Conservation (phyloP, 768 basidiomycete species). For the Leccinum pellstonianum region DNA sequence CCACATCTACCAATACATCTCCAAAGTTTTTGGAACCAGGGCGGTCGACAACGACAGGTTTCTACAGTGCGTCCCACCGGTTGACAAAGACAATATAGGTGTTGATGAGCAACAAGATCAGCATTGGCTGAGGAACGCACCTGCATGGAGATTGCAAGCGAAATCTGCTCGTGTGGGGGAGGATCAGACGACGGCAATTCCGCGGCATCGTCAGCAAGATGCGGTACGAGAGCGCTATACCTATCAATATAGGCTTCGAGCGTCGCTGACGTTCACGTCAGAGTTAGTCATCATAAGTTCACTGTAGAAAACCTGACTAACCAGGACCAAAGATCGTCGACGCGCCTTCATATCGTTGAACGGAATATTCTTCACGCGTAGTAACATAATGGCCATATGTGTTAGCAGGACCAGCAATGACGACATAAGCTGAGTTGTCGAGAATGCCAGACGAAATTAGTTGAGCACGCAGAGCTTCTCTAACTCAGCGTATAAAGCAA, state of each 20-base stretch:
- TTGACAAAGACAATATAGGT: background rate
- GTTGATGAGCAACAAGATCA: background rate
- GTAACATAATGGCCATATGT: conserved; percentile 75
- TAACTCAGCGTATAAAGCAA: conserved; percentile 24
- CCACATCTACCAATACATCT: conserved; percentile 55
- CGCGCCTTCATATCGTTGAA: conserved; percentile 81
- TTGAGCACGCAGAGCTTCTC: conserved; percentile 63
- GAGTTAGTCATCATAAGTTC: background rate
- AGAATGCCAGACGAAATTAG: conserved; percentile 64
- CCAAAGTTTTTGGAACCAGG: conserved; percentile 61
- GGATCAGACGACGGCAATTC: conserved; percentile 59
- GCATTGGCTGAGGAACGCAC: conserved; percentile 29
- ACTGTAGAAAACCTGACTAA: conserved; percentile 35
- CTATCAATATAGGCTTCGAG: conserved; percentile 81
- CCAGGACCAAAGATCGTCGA: conserved; percentile 77
- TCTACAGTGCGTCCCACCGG: conserved; percentile 34
- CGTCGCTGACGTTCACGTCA: conserved; percentile 44
- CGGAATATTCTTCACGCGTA: conserved; percentile 68
- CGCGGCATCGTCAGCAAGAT: conserved; percentile 48
- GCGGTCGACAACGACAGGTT: conserved; percentile 59
- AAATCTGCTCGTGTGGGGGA: conserved; percentile 61
- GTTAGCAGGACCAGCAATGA: conserved; percentile 79
- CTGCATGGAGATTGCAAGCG: conserved; percentile 66
- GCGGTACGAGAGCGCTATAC: conserved; percentile 64
- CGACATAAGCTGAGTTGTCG: conserved; percentile 69